phyloP scores from a whole-genome alignment of 2,329 filamentous ascomycete genomes.

The Ceratocystis huliohia region DNA sequence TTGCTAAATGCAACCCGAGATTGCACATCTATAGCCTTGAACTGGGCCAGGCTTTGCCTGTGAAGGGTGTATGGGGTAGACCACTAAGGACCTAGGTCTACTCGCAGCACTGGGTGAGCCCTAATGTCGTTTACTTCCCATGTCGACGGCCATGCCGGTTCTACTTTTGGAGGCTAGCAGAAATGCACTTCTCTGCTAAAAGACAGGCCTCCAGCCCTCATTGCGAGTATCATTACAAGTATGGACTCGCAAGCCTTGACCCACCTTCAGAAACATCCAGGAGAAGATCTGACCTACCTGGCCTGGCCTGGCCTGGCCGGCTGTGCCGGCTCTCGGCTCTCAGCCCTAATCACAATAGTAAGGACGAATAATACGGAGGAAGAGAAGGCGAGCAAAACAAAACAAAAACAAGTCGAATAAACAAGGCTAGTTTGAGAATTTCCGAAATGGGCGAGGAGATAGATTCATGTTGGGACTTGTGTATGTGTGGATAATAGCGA shows the following conservation, averaged over 20 bases:
- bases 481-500: not conserved
- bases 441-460: not conserved
- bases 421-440: not conserved
- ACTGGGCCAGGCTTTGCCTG: too few relatives aligned
- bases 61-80: too few relatives aligned
- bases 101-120: too few relatives aligned
- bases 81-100: too few relatives aligned
- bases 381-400: not conserved
- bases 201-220: too few relatives aligned
- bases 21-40: too few relatives aligned
- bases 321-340: not conserved
- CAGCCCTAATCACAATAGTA: not conserved
- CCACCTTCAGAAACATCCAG: not conserved
- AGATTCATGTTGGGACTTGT: not conserved
- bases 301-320: not conserved
- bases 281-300: not conserved
- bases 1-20: too few relatives aligned
- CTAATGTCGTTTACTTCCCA: too few relatives aligned
- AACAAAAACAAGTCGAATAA: not conserved
- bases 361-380: not conserved
- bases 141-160: too few relatives aligned
- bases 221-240: too few relatives aligned
- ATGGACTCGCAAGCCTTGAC: not conserved
- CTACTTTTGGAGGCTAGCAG: too few relatives aligned
- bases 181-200: too few relatives aligned